phyloP scores from a whole-genome alignment of 805 yeast genomes.

The Ogataea haglerorum region DNA sequence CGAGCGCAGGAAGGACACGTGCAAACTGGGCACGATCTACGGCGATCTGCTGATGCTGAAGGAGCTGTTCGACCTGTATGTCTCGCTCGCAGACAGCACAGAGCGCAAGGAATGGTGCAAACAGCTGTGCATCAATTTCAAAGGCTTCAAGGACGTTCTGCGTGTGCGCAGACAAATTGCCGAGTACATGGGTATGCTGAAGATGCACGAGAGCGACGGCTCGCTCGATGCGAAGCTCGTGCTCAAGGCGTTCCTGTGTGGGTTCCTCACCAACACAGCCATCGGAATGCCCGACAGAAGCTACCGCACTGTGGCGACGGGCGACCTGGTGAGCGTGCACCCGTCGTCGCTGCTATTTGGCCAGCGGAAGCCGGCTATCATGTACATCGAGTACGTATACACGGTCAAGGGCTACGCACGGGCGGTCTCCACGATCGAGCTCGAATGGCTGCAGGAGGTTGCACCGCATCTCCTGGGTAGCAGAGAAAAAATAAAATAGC shows the following conservation, averaged over 20 bases:
- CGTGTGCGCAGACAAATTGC: constrained; percentile 73
- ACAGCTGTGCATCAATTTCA: constrained; percentile 67
- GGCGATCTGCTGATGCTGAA: constrained; percentile 86
- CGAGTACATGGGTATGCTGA: constrained; percentile 54
- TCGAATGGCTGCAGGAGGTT: constrained; percentile 81
- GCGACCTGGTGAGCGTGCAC: constrained; percentile 83
- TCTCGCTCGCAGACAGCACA: constrained; percentile 38
- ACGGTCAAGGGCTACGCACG: constrained; percentile 93
- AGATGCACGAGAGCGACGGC: constrained; percentile 33
- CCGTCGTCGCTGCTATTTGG: constrained; percentile 91
- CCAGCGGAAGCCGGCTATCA: constrained; percentile 73
- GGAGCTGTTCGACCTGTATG: constrained; percentile 64
- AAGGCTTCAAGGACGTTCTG: constrained; percentile 75
- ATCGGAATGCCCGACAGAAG: constrained; percentile 94
- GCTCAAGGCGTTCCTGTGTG: constrained; percentile 75
- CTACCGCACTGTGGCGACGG: constrained; percentile 78
- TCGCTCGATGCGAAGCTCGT: constrained; percentile 54
- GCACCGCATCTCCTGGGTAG: constrained; percentile 63
- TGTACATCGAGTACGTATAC: constrained; percentile 92
- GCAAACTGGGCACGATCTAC: constrained; percentile 64
- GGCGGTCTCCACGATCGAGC: constrained; percentile 74
- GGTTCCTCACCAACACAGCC: constrained; percentile 86
- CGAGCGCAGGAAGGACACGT: constrained; percentile 63
- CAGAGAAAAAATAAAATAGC: constrained; percentile 17
- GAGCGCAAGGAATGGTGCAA: constrained; percentile 83